Base-by-base conservation (phyloP, 257 asterid species). In the Solanum appendiculatum region DNA sequence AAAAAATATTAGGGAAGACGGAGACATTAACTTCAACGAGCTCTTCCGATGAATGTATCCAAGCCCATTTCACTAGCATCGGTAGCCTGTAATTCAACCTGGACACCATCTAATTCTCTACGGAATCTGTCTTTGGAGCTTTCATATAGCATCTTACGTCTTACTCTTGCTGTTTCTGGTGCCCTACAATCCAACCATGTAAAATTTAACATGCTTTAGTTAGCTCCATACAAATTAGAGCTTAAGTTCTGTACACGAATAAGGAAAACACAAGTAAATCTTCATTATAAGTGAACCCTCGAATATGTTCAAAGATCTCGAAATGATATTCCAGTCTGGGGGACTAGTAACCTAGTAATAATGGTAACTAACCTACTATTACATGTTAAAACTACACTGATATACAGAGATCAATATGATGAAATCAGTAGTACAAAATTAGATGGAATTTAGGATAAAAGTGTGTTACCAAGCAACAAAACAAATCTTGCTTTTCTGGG, bases 401-500 rank as follows among this genome's bases (percentile, higher is more conserved):
- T 63, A n/a, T 48, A 48, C 56, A 56, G 34, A 25, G 8, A 64
- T 64, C 20, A 64, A 14, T 7, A 25, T n/a, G 20, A 64, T 64
- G 37, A 66, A 27, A 66, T 66, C 16, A 66, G 5, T 66, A 66
- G 36, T 36, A 27, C 4, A 29, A 68, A 25, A 64, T 5, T 25
- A 64, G 34, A 64, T 64, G 34, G 18, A 64, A 58, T 20, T 58
- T 21, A 25, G 73, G 23, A 68, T 27, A 15, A 10, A 33, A 13
- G 20, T 68, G 74, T 83, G n/a, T n/a, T 83, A 83, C 86, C 86
- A 58, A 48, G 75, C 86, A 83, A 58, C 74, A 9, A 83, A 83
- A 16, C 58, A 81, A 68, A 81, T 81, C 68, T 81, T 81, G 85
- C 68, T 81, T 56, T 81, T 81, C 37, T 48, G 85, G 48, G 11